phyloP scores from a whole-genome alignment of 129 eudicot genomes.

The Pseudognaphalium luteoalbum region DNA sequence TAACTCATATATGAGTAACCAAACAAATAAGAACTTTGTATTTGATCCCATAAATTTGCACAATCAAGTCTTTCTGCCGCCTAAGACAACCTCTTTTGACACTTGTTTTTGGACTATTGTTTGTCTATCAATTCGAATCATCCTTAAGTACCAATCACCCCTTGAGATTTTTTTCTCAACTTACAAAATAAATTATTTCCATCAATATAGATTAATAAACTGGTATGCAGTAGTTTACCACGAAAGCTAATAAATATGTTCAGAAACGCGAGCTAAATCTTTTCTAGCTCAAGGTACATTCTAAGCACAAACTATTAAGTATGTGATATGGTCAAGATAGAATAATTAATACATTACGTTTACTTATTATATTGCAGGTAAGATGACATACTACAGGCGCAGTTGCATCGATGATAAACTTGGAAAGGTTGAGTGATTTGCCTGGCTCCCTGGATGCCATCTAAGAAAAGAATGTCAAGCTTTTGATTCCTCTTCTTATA shows the following conservation, averaged over 20 bases:
- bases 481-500: conserved; percentile 28
- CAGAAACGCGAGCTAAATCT: not conserved
- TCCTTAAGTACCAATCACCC: conserved; percentile 31
- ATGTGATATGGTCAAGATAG: not conserved
- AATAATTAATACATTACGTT: not conserved
- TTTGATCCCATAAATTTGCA: conserved; percentile 32
- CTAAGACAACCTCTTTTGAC: conserved; percentile 35
- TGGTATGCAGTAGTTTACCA: not conserved
- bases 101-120: conserved; percentile 40
- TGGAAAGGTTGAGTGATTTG: conserved; percentile 27
- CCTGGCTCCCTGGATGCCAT: conserved; percentile 56
- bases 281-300: not conserved
- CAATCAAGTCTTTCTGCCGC: conserved; percentile 43
- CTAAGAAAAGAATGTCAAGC: conserved; percentile 28
- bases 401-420: not conserved
- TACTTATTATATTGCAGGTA: conserved; percentile 15
- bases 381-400: not conserved
- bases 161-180: not conserved
- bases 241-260: not conserved
- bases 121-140: conserved; percentile 30
- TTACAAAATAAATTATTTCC: not conserved
- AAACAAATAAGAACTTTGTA: conserved; percentile 39
- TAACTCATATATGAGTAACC: conserved; percentile 23
- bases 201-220: not conserved
- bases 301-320: not conserved